Conservation (phyloP, 116 monocot genomes). For the Phalaenopsis hybrid region DNA sequence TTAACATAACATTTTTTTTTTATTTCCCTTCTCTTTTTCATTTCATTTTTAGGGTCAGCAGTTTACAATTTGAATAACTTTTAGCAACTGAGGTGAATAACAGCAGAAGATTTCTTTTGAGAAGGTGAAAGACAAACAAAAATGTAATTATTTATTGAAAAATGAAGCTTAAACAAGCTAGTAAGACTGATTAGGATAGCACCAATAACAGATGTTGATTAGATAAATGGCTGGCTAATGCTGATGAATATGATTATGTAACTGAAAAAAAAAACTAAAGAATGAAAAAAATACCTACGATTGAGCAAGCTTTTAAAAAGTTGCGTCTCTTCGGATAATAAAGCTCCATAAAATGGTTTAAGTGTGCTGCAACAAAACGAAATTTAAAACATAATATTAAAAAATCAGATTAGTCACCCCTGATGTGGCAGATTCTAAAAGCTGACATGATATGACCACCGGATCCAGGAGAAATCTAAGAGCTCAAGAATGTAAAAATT, state of each 20-base stretch:
- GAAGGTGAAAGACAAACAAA: background rate
- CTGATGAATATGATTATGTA: background rate
- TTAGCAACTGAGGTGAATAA: background rate
- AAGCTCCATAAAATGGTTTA: conserved; percentile 83
- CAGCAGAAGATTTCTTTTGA: too few species aligned
- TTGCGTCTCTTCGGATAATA: conserved; percentile 45
- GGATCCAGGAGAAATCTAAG: too few species aligned
- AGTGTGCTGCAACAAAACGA: conserved; percentile 56
- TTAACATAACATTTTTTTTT: too few species aligned
- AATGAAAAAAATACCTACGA: conserved; percentile 48
- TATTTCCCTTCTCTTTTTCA: too few species aligned
- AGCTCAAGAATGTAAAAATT: background rate
- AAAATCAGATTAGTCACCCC: background rate
- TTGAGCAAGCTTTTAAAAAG: conserved; percentile 49
- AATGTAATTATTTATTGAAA: background rate
- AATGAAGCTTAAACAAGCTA: background rate
- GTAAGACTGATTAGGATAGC: background rate
- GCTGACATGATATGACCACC: too few species aligned
- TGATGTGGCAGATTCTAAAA: too few species aligned
- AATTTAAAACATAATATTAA: background rate
- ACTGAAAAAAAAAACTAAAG: background rate
- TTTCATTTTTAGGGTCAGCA: too few species aligned
- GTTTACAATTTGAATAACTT: background rate
- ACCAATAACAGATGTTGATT: background rate
- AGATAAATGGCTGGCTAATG: background rate